Base-by-base conservation (phyloP, 257 asterid genomes). In the Nicotiana attenuata region DNA sequence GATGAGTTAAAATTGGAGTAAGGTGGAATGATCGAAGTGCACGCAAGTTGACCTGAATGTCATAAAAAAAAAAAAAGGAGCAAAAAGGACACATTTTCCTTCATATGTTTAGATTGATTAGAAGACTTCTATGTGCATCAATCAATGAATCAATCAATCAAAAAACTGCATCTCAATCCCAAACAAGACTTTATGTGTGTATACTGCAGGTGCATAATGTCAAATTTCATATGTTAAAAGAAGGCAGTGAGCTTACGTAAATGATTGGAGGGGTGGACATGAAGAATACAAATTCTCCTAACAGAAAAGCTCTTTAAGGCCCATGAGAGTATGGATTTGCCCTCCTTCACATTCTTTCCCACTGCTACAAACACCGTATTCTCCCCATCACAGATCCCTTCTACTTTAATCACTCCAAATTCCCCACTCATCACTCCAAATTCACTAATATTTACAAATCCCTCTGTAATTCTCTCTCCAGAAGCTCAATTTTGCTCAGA, bases 201-300 rank as follows among this genome's bases (percentile, higher is more conserved):
- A 71, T 41, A 53, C 26, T 71, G 20, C 60, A 73, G 22, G 47
- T 2, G 61, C 24, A 5, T 15, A 3, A 59, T 20, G 15, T 29
- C 14, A 20, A 41, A 45, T 45, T 24, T 47, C 78, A 71, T 73
- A 45, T 22, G 22, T 45, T 47, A 3, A 41, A 38, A 45, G 28
- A 45, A 47, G 33, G 19, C 11, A 11, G 8, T 73, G 24, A 26
- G 29, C 96, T 87, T 88, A 91, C 97, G 83, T 24, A 86, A 85
- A 65, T 57, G 88, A 81, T 87, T 67, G 77, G 97, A 92, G 82
- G 83, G 98, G 86, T 95, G 97, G 89, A 93, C 95, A 85, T 95
- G 95, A 55, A 93, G 88, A 85, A 95, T 89, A 86, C 92, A 88
- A 61, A 93, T 84, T 55, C 73, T 81, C 59, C 83, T 88, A 76